Evolutionary conservation across 495 filamentous ascomycete genomes (phyloP).

Genomic region (Penicillium antarcticum): DNA sequence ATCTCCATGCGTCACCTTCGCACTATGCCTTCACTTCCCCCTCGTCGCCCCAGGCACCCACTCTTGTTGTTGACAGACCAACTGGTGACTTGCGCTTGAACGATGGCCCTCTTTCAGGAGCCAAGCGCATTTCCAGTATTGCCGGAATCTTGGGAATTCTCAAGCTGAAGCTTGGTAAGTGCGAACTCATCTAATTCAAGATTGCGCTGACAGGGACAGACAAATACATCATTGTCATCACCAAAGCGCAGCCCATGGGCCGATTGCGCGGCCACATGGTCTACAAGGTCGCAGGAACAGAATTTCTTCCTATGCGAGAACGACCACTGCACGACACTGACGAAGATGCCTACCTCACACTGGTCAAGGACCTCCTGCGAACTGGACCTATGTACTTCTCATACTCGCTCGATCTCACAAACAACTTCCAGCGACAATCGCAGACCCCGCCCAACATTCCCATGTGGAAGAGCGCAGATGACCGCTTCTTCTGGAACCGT

Average conservation of each 20-base stretch:
- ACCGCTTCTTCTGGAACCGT: constrained; percentile 98
- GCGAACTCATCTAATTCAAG: neutral
- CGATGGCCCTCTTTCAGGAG: constrained; percentile 68
- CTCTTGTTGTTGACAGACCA: constrained; percentile 83
- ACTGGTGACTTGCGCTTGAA: constrained; percentile 87
- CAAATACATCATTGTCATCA: constrained; percentile 96
- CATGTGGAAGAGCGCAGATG: constrained; percentile 89
- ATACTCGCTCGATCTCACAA: constrained; percentile 92
- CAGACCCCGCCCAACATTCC: constrained; percentile 64
- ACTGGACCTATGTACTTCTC: constrained; percentile 95
- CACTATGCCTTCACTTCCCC: constrained; percentile 97
- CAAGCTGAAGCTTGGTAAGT: constrained; percentile 78
- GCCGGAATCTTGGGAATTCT: constrained; percentile 92
- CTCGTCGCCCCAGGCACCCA: constrained; percentile 82
- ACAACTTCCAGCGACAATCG: constrained; percentile 88
- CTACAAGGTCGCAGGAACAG: constrained; percentile 86
- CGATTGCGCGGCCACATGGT: constrained; percentile 89
- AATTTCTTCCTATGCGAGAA: constrained; percentile 92
- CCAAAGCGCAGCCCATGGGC: constrained; percentile 87
- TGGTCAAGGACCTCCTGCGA: constrained; percentile 75
- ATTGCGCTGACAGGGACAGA: constrained; percentile 50
- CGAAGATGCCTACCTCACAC: constrained; percentile 81
- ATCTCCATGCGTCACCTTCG: constrained; percentile 83
- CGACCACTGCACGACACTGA: constrained; percentile 85
- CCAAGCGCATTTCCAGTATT: constrained; percentile 87